Conservation (phyloP, 2,329 filamentous ascomycete genomes). For the Ascochyta viciae-villosae region DNA sequence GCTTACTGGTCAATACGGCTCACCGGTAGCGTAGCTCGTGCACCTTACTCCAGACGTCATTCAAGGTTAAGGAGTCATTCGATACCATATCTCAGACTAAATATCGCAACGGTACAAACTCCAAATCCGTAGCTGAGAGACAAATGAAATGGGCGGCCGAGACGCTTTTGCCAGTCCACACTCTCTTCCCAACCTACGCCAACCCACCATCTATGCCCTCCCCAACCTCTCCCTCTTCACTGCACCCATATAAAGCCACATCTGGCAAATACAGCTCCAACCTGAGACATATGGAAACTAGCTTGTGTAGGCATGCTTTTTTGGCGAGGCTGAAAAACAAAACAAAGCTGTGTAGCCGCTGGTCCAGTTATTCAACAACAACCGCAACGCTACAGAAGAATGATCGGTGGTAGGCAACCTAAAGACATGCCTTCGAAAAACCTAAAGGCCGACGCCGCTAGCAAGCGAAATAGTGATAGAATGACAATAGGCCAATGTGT, state of each 20-base stretch:
- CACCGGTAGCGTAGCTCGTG: slow-evolving; percentile 18
- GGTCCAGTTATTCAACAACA: slow-evolving; percentile 16
- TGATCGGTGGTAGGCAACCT: background rate
- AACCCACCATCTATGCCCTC: slow-evolving; percentile 9
- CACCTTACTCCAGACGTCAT: slow-evolving; percentile 11
- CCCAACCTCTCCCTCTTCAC: slow-evolving; percentile 7
- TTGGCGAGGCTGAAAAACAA: slow-evolving; percentile 8
- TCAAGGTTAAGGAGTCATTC: slow-evolving; percentile 27
- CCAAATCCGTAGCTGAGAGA: slow-evolving; percentile 26
- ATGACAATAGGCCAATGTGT: background rate
- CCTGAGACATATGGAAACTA: slow-evolving; percentile 12
- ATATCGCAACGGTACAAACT: slow-evolving; percentile 37
- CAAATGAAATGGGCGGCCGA: slow-evolving; percentile 21
- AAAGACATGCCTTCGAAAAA: slow-evolving; percentile 3
- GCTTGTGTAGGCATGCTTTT: slow-evolving; percentile 9
- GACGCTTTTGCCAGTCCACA: slow-evolving; percentile 13
- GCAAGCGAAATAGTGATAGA: background rate
- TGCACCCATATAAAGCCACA: slow-evolving; percentile 10
- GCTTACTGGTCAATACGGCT: slow-evolving; percentile 7
- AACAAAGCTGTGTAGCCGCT: slow-evolving; percentile 7
- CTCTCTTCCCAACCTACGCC: slow-evolving; percentile 7
- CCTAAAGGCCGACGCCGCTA: background rate
- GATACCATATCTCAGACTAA: slow-evolving; percentile 36
- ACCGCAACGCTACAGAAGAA: background rate
- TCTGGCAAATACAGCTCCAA: slow-evolving; percentile 8